Percentiles rank a stretch among this genome's conserved stretches.
Conservation (phyloP, 768 basidiomycete species). For the Epithele typhae region DNA sequence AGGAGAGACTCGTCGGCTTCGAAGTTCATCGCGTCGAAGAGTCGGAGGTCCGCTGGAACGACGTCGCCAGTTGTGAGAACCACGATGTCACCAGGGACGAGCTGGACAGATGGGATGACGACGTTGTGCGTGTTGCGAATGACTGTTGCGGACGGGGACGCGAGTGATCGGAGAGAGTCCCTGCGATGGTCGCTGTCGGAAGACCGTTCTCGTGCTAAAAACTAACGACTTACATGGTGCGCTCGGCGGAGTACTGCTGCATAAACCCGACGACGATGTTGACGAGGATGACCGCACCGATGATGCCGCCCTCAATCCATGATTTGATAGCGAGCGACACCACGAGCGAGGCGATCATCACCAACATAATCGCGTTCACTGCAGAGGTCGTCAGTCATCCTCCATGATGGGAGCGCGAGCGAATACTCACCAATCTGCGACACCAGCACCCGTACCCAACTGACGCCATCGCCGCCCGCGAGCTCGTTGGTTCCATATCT, state of each 20-base stretch:
- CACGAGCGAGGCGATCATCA: conserved; percentile 35
- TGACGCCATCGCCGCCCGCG: neutral
- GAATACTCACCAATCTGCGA: neutral
- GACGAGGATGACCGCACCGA: conserved; percentile 13
- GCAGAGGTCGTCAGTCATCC: neutral
- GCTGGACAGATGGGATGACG: conserved; percentile 37
- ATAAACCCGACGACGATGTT: conserved; percentile 43
- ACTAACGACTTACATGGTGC: conserved; percentile 37
- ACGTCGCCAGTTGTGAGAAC: conserved; percentile 38
- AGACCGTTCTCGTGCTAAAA: no score
- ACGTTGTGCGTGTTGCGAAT: conserved; percentile 38
- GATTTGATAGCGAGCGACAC: conserved; percentile 53
- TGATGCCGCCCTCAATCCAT: conserved; percentile 49
- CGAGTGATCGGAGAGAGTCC: conserved; percentile 39
- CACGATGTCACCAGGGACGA: conserved; percentile 40
- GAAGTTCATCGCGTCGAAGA: conserved; percentile 41
- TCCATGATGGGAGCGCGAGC: no score
- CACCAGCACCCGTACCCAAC: neutral
- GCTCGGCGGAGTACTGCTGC: conserved; percentile 45
- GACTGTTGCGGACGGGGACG: conserved; percentile 42
- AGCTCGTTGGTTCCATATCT: neutral
- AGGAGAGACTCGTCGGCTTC: conserved; percentile 49
- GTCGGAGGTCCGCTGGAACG: conserved; percentile 44
- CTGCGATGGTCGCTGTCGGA: no score
- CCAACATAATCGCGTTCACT: conserved; percentile 38